Evolutionary conservation across 148 eudicot species (phyloP).

Genomic region (Rhododendron ovatum): DNA sequence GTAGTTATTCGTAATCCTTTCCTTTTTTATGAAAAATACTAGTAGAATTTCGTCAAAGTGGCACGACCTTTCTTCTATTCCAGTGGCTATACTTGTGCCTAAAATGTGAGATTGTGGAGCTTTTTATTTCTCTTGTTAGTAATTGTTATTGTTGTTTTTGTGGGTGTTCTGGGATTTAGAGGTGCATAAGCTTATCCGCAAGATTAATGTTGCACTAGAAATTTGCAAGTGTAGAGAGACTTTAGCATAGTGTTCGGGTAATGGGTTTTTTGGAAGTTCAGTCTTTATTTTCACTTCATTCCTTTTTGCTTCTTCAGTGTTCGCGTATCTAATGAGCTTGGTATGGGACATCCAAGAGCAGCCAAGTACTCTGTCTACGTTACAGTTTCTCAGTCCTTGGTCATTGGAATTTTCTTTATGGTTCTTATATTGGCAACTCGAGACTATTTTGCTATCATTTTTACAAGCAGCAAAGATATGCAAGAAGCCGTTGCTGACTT

Average conservation of each 20-base stretch:
- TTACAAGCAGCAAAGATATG: constrained; percentile 47
- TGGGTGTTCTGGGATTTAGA: neutral
- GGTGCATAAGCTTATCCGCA: neutral
- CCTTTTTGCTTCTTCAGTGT: constrained; percentile 35
- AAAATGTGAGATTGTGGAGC: neutral
- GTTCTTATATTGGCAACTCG: constrained; percentile 37
- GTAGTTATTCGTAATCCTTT: neutral
- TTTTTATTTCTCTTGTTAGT: neutral
- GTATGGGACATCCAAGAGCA: constrained; percentile 57
- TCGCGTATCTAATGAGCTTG: constrained; percentile 84
- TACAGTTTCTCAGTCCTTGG: constrained; percentile 61
- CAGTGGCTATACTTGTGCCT: neutral
- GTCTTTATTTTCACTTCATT: neutral
- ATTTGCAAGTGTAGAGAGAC: neutral
- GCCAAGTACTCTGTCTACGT: constrained; percentile 58
- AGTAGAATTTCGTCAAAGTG: neutral
- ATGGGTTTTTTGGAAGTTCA: neutral
- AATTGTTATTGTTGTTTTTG: neutral
- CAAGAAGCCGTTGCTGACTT: constrained; percentile 55
- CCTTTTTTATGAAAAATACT: neutral
- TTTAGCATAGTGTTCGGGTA: neutral
- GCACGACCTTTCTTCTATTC: neutral
- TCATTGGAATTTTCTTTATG: constrained; percentile 61
- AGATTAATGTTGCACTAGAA: neutral
- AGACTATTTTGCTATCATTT: constrained; percentile 49